phyloP scores from a whole-genome alignment of 768 basidiomycete species.

The Leccinum incarnatum region DNA sequence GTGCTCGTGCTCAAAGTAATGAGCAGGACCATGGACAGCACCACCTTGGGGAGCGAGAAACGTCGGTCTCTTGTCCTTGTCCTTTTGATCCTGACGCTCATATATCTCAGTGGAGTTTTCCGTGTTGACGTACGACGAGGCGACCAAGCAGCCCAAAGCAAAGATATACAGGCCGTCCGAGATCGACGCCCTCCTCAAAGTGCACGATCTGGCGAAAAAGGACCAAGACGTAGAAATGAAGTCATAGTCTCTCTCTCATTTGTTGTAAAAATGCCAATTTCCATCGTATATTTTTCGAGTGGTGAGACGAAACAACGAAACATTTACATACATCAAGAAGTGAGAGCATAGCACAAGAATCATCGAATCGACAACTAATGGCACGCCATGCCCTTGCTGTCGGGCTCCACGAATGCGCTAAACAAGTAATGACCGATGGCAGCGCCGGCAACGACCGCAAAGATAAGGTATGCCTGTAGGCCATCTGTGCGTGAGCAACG shows the following conservation, averaged over 20 bases:
- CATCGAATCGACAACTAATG: slow-evolving; percentile 45
- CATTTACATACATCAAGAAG: neutral
- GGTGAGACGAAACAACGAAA: neutral
- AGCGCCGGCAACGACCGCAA: slow-evolving; percentile 81
- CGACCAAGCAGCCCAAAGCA: slow-evolving; percentile 74
- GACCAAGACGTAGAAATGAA: slow-evolving; percentile 82
- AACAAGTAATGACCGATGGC: slow-evolving; percentile 80
- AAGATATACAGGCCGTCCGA: slow-evolving; percentile 91
- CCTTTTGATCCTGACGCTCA: neutral
- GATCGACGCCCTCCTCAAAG: slow-evolving; percentile 76
- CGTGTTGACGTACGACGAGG: slow-evolving; percentile 81
- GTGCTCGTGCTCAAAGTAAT: slow-evolving; percentile 90
- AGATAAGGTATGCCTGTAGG: slow-evolving; percentile 77
- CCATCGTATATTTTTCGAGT: neutral
- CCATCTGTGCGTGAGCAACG: neutral
- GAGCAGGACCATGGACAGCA: slow-evolving; percentile 99
- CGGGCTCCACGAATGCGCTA: slow-evolving; percentile 59
- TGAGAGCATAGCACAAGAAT: neutral
- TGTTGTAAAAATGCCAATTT: neutral
- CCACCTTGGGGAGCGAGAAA: slow-evolving; percentile 94
- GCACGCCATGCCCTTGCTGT: slow-evolving; percentile 74
- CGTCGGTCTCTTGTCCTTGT: slow-evolving; percentile 52
- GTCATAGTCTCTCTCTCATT: slow-evolving; percentile 25
- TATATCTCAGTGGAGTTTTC: slow-evolving; percentile 86
- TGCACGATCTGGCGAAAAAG: slow-evolving; percentile 85